These are phyloP conservation scores for Gloeostereum incarnatum DNA, from an alignment of 768 basidiomycete genomes.

Conservation along the genomic window DNA sequence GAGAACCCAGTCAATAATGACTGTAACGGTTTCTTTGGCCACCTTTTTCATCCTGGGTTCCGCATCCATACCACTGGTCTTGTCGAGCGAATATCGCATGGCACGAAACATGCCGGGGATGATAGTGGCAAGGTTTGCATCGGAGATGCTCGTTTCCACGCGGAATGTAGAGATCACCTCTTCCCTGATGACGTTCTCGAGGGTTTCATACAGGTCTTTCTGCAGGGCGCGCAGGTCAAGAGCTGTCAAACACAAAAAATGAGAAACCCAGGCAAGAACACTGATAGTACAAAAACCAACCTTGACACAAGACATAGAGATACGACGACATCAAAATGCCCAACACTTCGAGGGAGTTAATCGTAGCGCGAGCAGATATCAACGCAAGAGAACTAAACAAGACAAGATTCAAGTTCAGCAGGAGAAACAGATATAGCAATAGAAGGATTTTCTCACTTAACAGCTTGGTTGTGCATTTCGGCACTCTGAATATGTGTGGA, in stretches of 20 bases:
- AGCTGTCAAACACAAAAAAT: conserved; percentile 26
- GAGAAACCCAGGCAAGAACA: background rate
- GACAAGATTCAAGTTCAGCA: conserved; percentile 11
- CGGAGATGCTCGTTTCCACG: conserved; percentile 26
- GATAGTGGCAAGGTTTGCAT: conserved; percentile 20
- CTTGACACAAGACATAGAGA: conserved; percentile 68
- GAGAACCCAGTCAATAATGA: conserved; percentile 55
- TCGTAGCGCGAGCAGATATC: conserved; percentile 73
- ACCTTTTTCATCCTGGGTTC: conserved; percentile 60
- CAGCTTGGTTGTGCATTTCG: conserved; percentile 89
- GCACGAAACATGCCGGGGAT: conserved; percentile 26
- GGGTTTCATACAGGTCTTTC: conserved; percentile 44
- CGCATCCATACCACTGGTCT: conserved; percentile 66
- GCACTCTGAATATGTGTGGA: conserved; percentile 80
- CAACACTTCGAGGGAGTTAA: conserved; percentile 70
- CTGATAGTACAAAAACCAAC: conserved; percentile 14
- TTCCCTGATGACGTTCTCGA: conserved; percentile 36
- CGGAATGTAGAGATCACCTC: conserved; percentile 39
- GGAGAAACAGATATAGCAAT: background rate
- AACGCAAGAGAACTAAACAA: conserved; percentile 64
- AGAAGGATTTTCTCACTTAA: conserved; percentile 50
- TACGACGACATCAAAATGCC: conserved; percentile 68
- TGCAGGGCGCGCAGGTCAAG: conserved; percentile 76
- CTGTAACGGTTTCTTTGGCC: conserved; percentile 49
- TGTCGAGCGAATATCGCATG: conserved; percentile 48